Evolutionary conservation across 768 basidiomycete genomes (phyloP), one percentile per base, ranked within the genome.

Genomic region (Myochromella boudieri): DNA sequence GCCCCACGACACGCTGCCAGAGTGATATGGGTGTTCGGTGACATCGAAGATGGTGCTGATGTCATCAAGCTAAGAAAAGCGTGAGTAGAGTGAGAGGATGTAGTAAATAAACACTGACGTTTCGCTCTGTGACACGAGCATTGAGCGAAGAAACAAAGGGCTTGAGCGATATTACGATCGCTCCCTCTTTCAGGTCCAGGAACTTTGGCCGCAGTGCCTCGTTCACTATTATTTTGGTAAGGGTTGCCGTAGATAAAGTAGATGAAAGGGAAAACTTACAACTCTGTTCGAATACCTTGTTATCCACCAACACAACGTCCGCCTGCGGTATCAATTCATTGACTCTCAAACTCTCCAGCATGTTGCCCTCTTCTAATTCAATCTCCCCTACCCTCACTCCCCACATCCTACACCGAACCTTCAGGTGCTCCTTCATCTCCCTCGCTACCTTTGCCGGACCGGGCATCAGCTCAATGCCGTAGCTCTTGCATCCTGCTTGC

Each of bases 161-260:
- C 48, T 86, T 82, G 14, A 99, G 69, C 15, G 91, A 93, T 28
- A 98, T 80, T 37, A 99, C 88, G 38, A 84, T 84, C 0, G 94
- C 92, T 15, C 91, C 91, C 49, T 95, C 91, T 60, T 93, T 97
- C 49, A 98, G 71, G 60, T 99, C 97, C 44, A 99, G 72, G 67
- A 98, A 98, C 59, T 92, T 87, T 22, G 88, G 84, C 36, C 88
- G 77, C 12, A 99, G 69, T 1, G 84, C 81, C 59, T 91, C 90
- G 64, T 97, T 98, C 50, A 98, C 88, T 91, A 47, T 9, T 31
- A 2, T 8, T 52, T 51, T 53, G 48, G 49, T 39, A 37, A 9
- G 29, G 46, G 24, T 32, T 26, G 21, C 10, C 25, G 31, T 4
- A 40, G 15, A 42, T 15, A 32, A 15, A 43, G 15, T 8, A 6